These are phyloP conservation scores for Vitis hybrid DNA, from an alignment of 177 flowering plant species.

Conservation along the genomic window DNA sequence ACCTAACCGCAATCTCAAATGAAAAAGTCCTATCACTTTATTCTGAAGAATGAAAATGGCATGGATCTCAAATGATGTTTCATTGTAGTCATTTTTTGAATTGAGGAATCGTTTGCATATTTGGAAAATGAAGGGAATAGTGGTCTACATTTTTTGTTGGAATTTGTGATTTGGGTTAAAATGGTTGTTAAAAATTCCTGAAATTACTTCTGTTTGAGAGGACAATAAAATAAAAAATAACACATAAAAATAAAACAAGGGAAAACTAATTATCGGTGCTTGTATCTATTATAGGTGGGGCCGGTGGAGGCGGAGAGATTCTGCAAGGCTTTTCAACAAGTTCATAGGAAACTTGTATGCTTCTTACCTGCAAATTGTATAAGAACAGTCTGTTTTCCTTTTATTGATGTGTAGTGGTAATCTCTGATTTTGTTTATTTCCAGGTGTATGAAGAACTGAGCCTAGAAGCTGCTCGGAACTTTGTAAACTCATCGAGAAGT, in stretches of 20 bases:
- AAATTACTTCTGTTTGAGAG: neutral
- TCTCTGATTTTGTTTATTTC: neutral
- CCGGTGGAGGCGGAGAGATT: slow-evolving; percentile 52
- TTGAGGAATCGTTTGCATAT: neutral
- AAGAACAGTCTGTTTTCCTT: neutral
- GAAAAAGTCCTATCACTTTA: too few species aligned
- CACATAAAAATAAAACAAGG: neutral
- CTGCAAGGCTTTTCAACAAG: slow-evolving; percentile 53
- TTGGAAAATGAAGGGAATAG: neutral
- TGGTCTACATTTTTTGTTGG: neutral
- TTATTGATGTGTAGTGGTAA: neutral
- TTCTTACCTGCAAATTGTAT: neutral
- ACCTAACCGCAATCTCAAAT: too few species aligned
- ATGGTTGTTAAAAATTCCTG: too few species aligned
- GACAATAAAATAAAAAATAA: neutral
- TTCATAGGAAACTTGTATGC: slow-evolving; percentile 54
- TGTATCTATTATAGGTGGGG: slow-evolving; percentile 37
- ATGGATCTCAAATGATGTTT: neutral
- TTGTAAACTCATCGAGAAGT: slow-evolving; percentile 23
- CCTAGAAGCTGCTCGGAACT: slow-evolving; percentile 36
- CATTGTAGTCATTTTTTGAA: neutral
- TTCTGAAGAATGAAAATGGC: too few species aligned
- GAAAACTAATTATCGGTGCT: neutral
- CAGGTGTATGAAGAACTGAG: slow-evolving; percentile 51
- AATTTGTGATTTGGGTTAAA: too few species aligned